Evolutionary conservation across 2,329 filamentous ascomycete species (phyloP).

Genomic region (Aspergillus tanneri): DNA sequence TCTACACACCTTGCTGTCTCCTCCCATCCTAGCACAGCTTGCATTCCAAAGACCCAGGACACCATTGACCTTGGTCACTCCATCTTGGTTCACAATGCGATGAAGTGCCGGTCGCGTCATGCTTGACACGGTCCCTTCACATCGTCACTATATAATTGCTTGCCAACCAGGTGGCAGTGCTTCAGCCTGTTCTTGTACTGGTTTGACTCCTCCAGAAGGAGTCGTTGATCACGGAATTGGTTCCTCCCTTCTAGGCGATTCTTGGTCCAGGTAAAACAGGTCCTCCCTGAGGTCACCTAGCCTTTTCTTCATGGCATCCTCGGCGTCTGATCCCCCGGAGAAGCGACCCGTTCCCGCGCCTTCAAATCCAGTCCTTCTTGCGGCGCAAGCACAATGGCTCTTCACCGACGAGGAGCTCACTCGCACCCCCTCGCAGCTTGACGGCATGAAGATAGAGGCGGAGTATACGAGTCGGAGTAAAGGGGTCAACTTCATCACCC

Average conservation of each 20-base stretch:
- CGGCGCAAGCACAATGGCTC: slow-evolving; percentile 74
- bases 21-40: no score
- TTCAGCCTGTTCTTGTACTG: not conserved
- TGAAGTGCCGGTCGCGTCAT: slow-evolving; percentile 16
- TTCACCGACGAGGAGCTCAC: slow-evolving; percentile 81
- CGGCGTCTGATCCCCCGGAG: slow-evolving; percentile 24
- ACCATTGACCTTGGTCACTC: no score
- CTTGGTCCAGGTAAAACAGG: no score
- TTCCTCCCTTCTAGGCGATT: no score
- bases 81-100: slow-evolving; percentile 22
- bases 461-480: slow-evolving; percentile 82
- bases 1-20: no score
- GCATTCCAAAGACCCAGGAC: no score
- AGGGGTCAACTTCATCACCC: slow-evolving; percentile 93
- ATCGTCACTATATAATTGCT: not conserved
- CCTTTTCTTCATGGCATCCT: slow-evolving; percentile 29
- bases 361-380: slow-evolving; percentile 51
- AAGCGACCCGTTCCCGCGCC: slow-evolving; percentile 36
- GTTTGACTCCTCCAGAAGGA: not conserved
- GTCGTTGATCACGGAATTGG: not conserved
- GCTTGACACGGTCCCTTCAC: slow-evolving; percentile 14
- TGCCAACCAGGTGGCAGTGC: no score
- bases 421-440: slow-evolving; percentile 78
- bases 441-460: slow-evolving; percentile 73
- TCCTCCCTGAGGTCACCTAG: no score